phyloP scores from a whole-genome alignment of 164 flowering plant species.

The Berberis vulgaris region DNA sequence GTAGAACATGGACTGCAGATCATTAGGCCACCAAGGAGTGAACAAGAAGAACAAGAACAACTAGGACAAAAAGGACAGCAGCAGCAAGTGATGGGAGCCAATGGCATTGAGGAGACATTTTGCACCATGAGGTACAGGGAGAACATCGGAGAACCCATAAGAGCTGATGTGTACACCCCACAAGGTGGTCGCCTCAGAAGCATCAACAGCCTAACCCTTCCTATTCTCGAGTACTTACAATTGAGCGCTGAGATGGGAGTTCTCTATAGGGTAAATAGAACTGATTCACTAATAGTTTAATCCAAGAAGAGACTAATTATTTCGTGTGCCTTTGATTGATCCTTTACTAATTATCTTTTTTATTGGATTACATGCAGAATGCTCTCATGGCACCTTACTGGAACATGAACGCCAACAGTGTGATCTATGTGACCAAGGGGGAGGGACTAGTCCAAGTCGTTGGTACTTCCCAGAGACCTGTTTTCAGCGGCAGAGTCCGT shows the following conservation, averaged over 20 bases:
- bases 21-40: conserved; percentile 20
- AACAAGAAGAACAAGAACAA: conserved; percentile 7
- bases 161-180: conserved; percentile 47
- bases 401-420: conserved; percentile 41
- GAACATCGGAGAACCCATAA: conserved; percentile 43
- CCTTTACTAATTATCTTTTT: neutral
- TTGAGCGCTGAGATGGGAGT: conserved; percentile 51
- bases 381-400: conserved; percentile 52
- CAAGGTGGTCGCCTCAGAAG: conserved; percentile 42
- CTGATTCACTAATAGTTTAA: neutral
- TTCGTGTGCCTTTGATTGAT: neutral
- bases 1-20: conserved; percentile 23
- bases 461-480: conserved; percentile 11
- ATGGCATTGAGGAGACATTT: conserved; percentile 58
- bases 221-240: conserved; percentile 35
- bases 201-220: conserved; percentile 51
- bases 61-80: too few species aligned
- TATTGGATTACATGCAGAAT: conserved; percentile 27
- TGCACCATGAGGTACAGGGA: conserved; percentile 40
- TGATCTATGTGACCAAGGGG: conserved; percentile 38
- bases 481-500: neutral
- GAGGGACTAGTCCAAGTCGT: conserved; percentile 13
- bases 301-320: neutral
- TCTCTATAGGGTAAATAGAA: conserved; percentile 37
- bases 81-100: conserved; percentile 7